Conservation (phyloP, 2,329 filamentous ascomycete species). For the Alternaria gansuensis region DNA sequence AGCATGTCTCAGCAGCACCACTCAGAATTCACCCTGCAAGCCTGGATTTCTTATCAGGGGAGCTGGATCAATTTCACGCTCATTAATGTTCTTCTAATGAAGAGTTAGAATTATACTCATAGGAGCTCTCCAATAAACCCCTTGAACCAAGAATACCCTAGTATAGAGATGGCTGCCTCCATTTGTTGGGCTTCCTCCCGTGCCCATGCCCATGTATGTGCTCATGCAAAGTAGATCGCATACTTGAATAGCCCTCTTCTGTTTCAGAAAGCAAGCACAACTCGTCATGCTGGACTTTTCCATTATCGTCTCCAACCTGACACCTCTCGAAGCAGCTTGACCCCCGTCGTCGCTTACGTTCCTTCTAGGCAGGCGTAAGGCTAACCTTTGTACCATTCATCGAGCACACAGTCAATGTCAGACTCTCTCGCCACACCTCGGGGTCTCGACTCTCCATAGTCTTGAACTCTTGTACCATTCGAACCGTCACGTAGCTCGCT, state of each 20-base stretch:
- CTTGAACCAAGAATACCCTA: neutral
- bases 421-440: constrained; percentile 41
- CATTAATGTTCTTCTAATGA: neutral
- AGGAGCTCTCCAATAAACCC: neutral
- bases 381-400: constrained; percentile 45
- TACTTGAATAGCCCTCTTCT: neutral
- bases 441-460: constrained; percentile 42
- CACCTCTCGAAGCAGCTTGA: constrained; percentile 23
- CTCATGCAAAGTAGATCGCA: neutral
- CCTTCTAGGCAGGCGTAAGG: constrained; percentile 36
- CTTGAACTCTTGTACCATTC: constrained; percentile 47
- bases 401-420: constrained; percentile 44
- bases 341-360: constrained; percentile 2
- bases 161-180: constrained; percentile 13
- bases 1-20: neutral
- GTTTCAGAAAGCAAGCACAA: constrained; percentile 19
- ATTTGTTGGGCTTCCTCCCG: neutral
- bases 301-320: neutral
- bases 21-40: neutral
- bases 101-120: neutral
- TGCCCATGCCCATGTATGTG: neutral
- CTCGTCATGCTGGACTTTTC: constrained; percentile 8
- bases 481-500: constrained; percentile 47
- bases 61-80: neutral
- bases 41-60: neutral